Base-by-base conservation (phyloP, 805 yeast genomes). In the Pichia cephalocereana region DNA sequence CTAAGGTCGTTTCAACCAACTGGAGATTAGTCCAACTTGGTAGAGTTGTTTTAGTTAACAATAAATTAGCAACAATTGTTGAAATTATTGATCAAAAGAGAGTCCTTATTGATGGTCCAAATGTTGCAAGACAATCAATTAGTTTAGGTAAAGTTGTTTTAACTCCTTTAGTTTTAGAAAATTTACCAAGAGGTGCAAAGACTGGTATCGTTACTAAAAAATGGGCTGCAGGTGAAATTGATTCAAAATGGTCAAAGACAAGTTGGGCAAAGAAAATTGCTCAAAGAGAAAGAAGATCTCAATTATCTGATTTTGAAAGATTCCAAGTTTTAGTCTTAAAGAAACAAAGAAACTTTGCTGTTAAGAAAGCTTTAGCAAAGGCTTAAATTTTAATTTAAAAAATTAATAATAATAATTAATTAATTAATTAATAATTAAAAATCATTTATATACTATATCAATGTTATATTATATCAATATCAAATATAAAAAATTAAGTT, bases 11-110 rank as follows among this genome's bases (percentile, higher is more conserved):
- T 80, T 86, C 96, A 72, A 79, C 96, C 74, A 86, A 86, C 91
- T 93, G 98, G 98, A 88, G 96, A 86, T 82, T 81, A 70, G 99
- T 93, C 74, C 96, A 91, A 82, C 86, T 90, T 71, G 99, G 99
- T 75, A 96, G 99, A 80, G 86, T 93, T 71, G 96, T 90, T 73
- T 84, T 91, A 70, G 71, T 91, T 71, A 80, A 81, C 83, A 86
- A 87, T 68, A 86, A 88, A 76, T 82, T 93, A 70, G 99, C 98
- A 68, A 78, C 96, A 71, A 83, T 93, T 68, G 98, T 90, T 69
- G 99, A 93, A 82, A 87, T 93, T 79, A 86, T 93, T 70, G 98
- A 93, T 82, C 96, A 93, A 82, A 90, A 88, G 83, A 86, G 96
- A 79, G 98, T 82, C 68, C 85, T 93, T 70, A 74, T 93, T 68